Percentiles rank a stretch among this genome's conserved stretches.
Evolutionary conservation across 1,139 yeast species (phyloP).

Genomic region (Saccharomycopsis crataegensis): DNA sequence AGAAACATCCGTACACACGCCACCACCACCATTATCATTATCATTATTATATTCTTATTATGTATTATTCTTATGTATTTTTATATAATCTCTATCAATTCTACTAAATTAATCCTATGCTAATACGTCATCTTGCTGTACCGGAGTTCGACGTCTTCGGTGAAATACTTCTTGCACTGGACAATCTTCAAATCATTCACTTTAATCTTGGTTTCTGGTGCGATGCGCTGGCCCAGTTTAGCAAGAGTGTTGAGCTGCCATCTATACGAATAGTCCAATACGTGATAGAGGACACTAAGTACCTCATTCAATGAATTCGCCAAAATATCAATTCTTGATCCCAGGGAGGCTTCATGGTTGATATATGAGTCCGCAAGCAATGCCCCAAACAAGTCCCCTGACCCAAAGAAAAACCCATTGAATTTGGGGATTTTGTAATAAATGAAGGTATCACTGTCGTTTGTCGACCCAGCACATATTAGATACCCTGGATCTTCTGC

Average conservation of each 20-base stretch:
- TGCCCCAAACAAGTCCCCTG: constrained; percentile 88
- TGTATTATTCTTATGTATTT: background rate
- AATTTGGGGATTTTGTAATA: constrained; percentile 28
- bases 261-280: constrained; percentile 28
- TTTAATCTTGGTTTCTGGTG: constrained; percentile 14
- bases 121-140: too few species aligned
- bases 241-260: constrained; percentile 17
- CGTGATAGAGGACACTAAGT: constrained; percentile 28
- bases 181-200: constrained; percentile 31
- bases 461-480: constrained; percentile 45
- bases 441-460: constrained; percentile 16
- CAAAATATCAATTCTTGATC: constrained; percentile 17
- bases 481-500: constrained; percentile 28
- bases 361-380: constrained; percentile 55
- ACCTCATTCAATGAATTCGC: constrained; percentile 27
- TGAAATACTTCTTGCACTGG: constrained; percentile 27
- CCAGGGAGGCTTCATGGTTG: constrained; percentile 23
- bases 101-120: too few species aligned
- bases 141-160: background rate
- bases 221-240: constrained; percentile 18
- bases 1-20: background rate
- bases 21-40: too few species aligned
- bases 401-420: constrained; percentile 79
- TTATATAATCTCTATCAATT: too few species aligned
- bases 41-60: too few species aligned